Evolutionary conservation across 805 yeast species (phyloP), one percentile per base, ranked within the genome.

Genomic region (Candida hispaniensis): DNA sequence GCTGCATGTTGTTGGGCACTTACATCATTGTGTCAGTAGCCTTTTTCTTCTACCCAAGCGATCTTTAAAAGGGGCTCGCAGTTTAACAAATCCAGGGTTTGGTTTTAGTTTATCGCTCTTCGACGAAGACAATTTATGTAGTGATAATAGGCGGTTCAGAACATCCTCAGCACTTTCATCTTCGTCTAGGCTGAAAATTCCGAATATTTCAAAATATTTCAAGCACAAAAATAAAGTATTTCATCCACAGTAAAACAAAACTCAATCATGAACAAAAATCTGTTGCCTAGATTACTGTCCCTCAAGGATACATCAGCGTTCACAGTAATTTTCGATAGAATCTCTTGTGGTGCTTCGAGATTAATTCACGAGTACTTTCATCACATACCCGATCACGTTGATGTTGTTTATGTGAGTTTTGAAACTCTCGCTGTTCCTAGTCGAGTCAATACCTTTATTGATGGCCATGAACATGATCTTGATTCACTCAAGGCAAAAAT

Each of bases 21-120:
- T 91, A 91, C 54, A 54, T 77, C 40, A 78, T 91, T 39, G 76
- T 85, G 39, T 94, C 94, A 2, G 64, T 91, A 47, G 86, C 96
- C 1, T 91, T 91, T 65, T 81, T 68, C 28, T 32, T 23, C 36
- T 32, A 32, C 14, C 36, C 36, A 15, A 11, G 16, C 8, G 36
- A 32, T 23, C 23, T 32, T 27, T 32, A 32, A 15, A 7, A n/a
- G n/a, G n/a, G n/a, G n/a, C n/a, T n/a, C n/a, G n/a, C n/a, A n/a
- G n/a, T n/a, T n/a, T n/a, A n/a, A n/a, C n/a, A n/a, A n/a, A n/a
- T n/a, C n/a, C n/a, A n/a, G n/a, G n/a, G n/a, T n/a, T n/a, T n/a
- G n/a, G n/a, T n/a, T n/a, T n/a, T n/a, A n/a, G n/a, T n/a, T n/a
- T n/a, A n/a, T n/a, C n/a, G n/a, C n/a, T n/a, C n/a, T n/a, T n/a